A percentile compares a stretch with the other conserved stretches of the same genome.
Evolutionary conservation across 768 basidiomycete species (phyloP).

Genomic region (Hygrophorus pudorinus): DNA sequence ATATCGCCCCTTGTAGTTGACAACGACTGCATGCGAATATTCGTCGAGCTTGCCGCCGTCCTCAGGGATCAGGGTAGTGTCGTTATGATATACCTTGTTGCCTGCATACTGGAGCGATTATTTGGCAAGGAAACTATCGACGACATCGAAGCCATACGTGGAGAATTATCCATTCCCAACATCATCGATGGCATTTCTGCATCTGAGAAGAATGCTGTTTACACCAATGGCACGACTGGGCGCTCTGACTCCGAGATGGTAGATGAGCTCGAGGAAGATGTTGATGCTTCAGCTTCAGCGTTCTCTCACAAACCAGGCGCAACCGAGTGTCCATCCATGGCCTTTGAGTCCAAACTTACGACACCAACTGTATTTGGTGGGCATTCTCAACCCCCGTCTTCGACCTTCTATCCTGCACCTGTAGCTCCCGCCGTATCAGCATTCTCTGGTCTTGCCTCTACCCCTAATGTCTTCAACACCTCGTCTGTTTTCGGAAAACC

Average conservation of each 20-base stretch:
- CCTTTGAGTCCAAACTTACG: conserved; percentile 1
- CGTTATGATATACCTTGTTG: conserved; percentile 80
- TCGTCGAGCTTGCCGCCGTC: conserved; percentile 48
- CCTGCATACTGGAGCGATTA: conserved; percentile 79
- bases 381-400: not conserved
- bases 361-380: conserved; percentile 6
- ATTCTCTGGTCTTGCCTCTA: conserved; percentile 27
- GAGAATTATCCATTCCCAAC: conserved; percentile 44
- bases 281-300: conserved; percentile 11
- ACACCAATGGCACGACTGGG: conserved; percentile 12
- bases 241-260: conserved; percentile 15
- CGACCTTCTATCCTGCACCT: not conserved
- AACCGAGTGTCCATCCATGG: conserved; percentile 12
- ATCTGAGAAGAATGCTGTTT: conserved; percentile 11
- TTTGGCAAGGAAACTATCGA: conserved; percentile 78
- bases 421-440: conserved; percentile 19
- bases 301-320: conserved; percentile 11
- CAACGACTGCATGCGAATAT: conserved; percentile 55
- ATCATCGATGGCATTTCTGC: conserved; percentile 56
- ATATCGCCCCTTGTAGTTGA: conserved; percentile 56
- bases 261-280: conserved; percentile 15
- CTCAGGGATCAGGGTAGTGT: conserved; percentile 56
- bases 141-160: conserved; percentile 58
- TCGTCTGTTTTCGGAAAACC: conserved; percentile 26
- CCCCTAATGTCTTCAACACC: conserved; percentile 29